Base-by-base conservation (phyloP, 1,284 basidiomycete genomes). In the Fomitopsis betulina region DNA sequence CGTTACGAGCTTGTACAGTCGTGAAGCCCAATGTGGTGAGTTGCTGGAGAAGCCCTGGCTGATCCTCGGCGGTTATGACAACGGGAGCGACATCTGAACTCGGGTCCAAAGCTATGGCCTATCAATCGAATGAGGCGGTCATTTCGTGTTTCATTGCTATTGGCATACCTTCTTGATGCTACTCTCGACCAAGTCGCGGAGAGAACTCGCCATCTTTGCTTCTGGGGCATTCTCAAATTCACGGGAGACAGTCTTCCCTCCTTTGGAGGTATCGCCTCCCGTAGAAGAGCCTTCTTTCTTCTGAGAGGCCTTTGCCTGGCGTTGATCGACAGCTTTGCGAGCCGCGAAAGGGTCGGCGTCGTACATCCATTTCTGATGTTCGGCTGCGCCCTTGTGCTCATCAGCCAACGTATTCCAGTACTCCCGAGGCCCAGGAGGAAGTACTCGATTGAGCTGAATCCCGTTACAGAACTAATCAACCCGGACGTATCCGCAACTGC, bases 281-380 rank as follows among this genome's bases (percentile, higher is more conserved):
- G 52, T 55, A 56, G 54, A 61, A 0, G 58, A 58, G 42, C 72
- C 73, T 56, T 81, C 77, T 51, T 72, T 75, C 67, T 73, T 79
- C 67, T 79, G 74, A 12, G 76, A 72, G 25, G 77, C 76, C 61
- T 84, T 84, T 39, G 74, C 78, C 68, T 91, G 89, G 47, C 89
- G 77, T 50, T 82, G 79, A 35, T 84, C 80, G 0, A 92, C 87
- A 60, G 80, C 78, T 63, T 84, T 84, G 60, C 79, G 80, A 8
- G 91, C 91, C 35, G 82, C 80, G 68, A 95, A 96, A 0, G 93
- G 94, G 73, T 96, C 93, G 6, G 84, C 75, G n/a, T 83, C 80
- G 70, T 90, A 96, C 81, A 93, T 87, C 93, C 93, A 96, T 54
- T 81, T 83, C 68, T 85, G 80, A 71, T 94, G 90, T 1, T 85